Base-by-base conservation (phyloP, 306 rosid genomes). In the Rubus idaeus region DNA sequence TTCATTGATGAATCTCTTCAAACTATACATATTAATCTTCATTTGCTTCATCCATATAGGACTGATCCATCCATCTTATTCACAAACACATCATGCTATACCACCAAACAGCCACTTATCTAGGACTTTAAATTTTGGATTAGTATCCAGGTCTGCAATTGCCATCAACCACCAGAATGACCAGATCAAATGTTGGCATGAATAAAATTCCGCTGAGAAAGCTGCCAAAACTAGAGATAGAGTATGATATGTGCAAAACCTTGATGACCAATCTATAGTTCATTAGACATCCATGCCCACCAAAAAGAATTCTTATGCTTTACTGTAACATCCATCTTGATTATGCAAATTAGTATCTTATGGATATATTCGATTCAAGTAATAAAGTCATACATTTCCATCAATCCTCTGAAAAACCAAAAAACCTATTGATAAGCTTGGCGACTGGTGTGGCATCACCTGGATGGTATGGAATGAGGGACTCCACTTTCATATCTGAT, bases 381-480 rank as follows among this genome's bases (percentile, higher is more conserved):
- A 56, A 39, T 47, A 46, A 20, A 63, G 13, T 47, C 23, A 37
- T 45, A 21, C 42, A 69, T 10, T 56, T 79, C 77, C 41, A 41
- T 90, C 84, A 90, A 74, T 90, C 97, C 52, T 89, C 92, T 4
- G 91, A 81, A 86, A 90, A 92, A 76, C 97, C 90, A 30, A 95
- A 88, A 80, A 86, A 92, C 78, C 78, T 70, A 78, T 86, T 89
- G 63, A 95, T 87, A 75, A 88, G 91, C 74, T 83, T 87, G 21
- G 91, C 90, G 18, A 92, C 93, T 0, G 96, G 97, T 4, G 86
- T 86, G 47, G 93, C 97, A 81, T 89, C 89, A 71, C 97, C 97
- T 41, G 91, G 84, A 58, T 78, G 58, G 74, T 94, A 95, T 5
- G 96, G 90, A 73, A 83, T 26, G 42, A 89, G 92, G n/a, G 90